Evolutionary conservation across 805 yeast genomes (phyloP).

Genomic region (Metschnikowia reukaufii): DNA sequence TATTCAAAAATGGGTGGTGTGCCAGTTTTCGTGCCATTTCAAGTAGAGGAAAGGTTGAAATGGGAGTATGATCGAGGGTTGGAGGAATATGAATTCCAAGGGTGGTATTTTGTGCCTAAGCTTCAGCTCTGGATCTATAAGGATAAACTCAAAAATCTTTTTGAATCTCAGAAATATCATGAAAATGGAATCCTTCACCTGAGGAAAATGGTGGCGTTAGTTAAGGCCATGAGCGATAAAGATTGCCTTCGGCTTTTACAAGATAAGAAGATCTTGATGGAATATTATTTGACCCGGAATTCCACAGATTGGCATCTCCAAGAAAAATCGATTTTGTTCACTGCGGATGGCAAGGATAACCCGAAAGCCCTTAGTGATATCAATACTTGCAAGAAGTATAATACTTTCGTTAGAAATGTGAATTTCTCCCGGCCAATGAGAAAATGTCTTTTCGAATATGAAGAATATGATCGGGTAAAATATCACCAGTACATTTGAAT

Average conservation of each 20-base stretch:
- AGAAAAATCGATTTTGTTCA: constrained; percentile 23
- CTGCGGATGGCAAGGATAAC: constrained; percentile 13
- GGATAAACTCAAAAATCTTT: constrained; percentile 13
- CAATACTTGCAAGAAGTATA: neutral
- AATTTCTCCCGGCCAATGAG: constrained; percentile 12
- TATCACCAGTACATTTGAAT: too few relatives aligned
- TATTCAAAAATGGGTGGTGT: constrained; percentile 21
- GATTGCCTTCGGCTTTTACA: constrained; percentile 23
- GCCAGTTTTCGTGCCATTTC: constrained; percentile 20
- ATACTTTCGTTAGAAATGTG: constrained; percentile 7
- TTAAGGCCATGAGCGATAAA: constrained; percentile 27
- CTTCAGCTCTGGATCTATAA: constrained; percentile 23
- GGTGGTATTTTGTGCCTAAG: constrained; percentile 20
- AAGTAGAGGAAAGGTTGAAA: constrained; percentile 18
- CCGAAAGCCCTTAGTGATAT: neutral
- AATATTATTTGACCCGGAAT: constrained; percentile 23
- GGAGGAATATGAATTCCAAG: constrained; percentile 9
- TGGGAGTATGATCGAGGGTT: constrained; percentile 23
- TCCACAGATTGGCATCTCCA: constrained; percentile 21
- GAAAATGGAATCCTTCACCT: constrained; percentile 4
- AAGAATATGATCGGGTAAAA: constrained; percentile 8
- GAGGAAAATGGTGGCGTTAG: constrained; percentile 18
- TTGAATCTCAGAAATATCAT: constrained; percentile 10
- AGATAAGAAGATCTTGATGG: constrained; percentile 22
- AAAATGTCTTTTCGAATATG: constrained; percentile 15